Percentiles rank a stretch among this genome's conserved stretches.
phyloP scores from a whole-genome alignment of 2,329 filamentous ascomycete genomes.

The Fusarium fujikuroi region DNA sequence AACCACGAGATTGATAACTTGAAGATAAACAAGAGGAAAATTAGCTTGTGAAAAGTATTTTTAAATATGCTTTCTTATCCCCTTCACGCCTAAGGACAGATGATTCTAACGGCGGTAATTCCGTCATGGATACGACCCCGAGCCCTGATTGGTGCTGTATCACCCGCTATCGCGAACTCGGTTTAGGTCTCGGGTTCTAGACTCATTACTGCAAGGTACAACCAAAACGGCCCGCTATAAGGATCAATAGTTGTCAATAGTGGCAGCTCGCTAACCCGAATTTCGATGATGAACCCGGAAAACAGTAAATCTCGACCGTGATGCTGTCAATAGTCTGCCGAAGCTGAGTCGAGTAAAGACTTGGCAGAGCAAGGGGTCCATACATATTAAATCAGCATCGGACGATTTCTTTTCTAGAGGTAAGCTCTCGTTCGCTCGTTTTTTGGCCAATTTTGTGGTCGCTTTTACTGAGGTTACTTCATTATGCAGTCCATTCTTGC shows the following conservation, averaged over 20 bases:
- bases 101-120: too few relatives aligned
- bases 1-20: too few relatives aligned
- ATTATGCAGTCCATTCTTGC: neutral
- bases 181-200: too few relatives aligned
- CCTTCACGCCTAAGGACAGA: too few relatives aligned
- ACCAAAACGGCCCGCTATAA: neutral
- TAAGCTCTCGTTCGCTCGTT: neutral
- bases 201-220: neutral
- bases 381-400: neutral
- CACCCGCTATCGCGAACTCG: too few relatives aligned
- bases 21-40: too few relatives aligned
- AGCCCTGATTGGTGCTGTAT: too few relatives aligned
- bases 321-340: neutral
- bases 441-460: neutral
- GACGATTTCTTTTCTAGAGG: rapidly evolving
- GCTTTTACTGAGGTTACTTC: neutral
- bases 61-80: too few relatives aligned
- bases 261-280: neutral
- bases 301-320: neutral
- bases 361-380: neutral
- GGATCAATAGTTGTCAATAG: neutral
- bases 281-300: neutral
- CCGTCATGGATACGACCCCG: too few relatives aligned
- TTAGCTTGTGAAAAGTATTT: too few relatives aligned
- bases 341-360: neutral